Evolutionary conservation across 208 protist species (phyloP).

Genomic region (Balamuthia mandrillaris): DNA sequence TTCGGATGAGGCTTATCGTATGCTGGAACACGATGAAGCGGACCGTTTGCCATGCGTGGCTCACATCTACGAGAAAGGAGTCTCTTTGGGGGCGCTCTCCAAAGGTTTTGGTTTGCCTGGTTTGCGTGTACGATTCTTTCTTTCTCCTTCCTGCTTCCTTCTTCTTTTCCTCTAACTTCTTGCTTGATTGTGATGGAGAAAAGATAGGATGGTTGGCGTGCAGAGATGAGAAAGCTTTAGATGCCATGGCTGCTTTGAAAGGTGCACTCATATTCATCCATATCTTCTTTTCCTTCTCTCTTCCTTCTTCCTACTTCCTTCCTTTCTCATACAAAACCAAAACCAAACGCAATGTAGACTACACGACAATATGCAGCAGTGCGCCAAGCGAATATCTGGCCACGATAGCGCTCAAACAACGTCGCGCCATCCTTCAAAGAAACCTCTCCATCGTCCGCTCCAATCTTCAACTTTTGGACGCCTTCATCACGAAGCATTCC

Average conservation of each 20-base stretch:
- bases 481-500: background rate
- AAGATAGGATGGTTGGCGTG: conserved; percentile 34
- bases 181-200: too few relatives aligned
- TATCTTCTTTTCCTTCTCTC: too few relatives aligned
- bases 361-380: conserved; percentile 39
- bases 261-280: too few relatives aligned
- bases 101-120: conserved; percentile 25
- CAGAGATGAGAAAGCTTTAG: background rate
- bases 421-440: background rate
- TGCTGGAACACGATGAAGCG: background rate
- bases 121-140: background rate
- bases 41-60: background rate
- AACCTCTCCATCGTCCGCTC: background rate
- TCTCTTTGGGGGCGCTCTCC: conserved; percentile 29
- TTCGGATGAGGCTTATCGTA: conserved; percentile 34
- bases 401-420: background rate
- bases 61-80: conserved; percentile 24
- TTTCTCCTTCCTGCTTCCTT: background rate
- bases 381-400: conserved; percentile 17
- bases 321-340: too few relatives aligned
- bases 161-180: background rate
- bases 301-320: too few relatives aligned
- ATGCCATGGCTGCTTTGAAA: background rate
- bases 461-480: conserved; percentile 19
- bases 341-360: too few relatives aligned